Evolutionary conservation across 177 flowering plant genomes (phyloP).

Genomic region (Telopea speciosissima): DNA sequence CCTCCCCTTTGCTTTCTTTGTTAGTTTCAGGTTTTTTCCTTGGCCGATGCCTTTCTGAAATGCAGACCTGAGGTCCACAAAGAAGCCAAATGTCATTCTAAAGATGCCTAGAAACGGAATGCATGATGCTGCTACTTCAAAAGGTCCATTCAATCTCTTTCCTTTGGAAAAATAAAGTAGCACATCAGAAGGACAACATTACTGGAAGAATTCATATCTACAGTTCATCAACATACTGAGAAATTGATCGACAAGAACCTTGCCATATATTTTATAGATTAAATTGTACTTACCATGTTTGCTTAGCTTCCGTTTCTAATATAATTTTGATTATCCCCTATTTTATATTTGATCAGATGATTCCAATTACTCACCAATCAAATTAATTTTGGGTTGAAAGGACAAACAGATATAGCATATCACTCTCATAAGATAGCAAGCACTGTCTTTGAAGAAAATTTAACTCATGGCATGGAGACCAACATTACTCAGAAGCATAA

Average conservation of each 20-base stretch:
- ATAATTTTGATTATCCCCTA: too few relatives aligned
- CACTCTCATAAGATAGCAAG: neutral
- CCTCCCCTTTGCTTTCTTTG: conserved; percentile 58
- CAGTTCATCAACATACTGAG: neutral
- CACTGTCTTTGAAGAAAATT: too few relatives aligned
- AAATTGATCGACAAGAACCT: neutral
- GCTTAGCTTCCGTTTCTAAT: too few relatives aligned
- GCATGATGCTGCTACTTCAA: neutral
- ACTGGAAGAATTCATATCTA: neutral
- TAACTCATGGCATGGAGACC: neutral
- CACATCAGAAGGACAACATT: neutral
- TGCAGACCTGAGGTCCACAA: conserved; percentile 39
- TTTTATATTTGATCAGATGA: too few relatives aligned
- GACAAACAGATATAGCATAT: too few relatives aligned
- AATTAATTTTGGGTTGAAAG: too few relatives aligned
- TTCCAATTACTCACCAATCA: too few relatives aligned
- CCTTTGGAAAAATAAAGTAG: neutral
- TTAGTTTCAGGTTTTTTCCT: conserved; percentile 63
- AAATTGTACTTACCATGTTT: too few relatives aligned
- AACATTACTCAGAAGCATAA: neutral
- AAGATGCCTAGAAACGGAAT: neutral
- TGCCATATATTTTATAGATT: neutral
- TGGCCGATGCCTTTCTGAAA: conserved; percentile 79
- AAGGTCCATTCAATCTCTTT: neutral
- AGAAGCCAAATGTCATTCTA: neutral